These are phyloP conservation scores for Takashimella tepidaria DNA, from an alignment of 1,284 basidiomycete species.

Conservation along the genomic window DNA sequence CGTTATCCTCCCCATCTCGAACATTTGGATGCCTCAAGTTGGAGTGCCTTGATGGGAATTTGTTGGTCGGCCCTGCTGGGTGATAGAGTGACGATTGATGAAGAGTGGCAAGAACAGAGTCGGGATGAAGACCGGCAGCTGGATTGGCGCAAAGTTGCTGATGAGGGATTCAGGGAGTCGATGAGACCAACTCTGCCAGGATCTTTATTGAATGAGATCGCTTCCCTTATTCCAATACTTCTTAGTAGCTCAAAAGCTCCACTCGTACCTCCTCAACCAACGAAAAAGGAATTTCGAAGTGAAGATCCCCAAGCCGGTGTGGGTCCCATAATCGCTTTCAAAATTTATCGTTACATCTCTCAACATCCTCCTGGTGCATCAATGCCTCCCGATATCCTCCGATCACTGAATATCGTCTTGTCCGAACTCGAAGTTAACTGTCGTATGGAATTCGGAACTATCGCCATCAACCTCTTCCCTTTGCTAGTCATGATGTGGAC, in stretches of 20 bases:
- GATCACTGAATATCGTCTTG: slow-evolving; percentile 63
- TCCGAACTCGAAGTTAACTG: slow-evolving; percentile 68
- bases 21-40: slow-evolving; percentile 60
- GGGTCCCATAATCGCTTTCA: slow-evolving; percentile 57
- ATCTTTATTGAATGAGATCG: slow-evolving; percentile 52
- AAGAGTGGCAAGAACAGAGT: slow-evolving; percentile 34
- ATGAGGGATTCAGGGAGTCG: slow-evolving; percentile 24
- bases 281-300: background rate
- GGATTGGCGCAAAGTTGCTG: slow-evolving; percentile 20
- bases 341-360: slow-evolving; percentile 62
- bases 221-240: slow-evolving; percentile 62
- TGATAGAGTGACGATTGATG: slow-evolving; percentile 52
- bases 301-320: slow-evolving; percentile 32
- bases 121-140: slow-evolving; percentile 4
- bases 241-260: slow-evolving; percentile 53
- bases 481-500: slow-evolving; percentile 65
- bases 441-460: slow-evolving; percentile 55
- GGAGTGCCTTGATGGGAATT: slow-evolving; percentile 64
- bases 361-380: slow-evolving; percentile 61
- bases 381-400: slow-evolving; percentile 66
- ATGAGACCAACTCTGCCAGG: slow-evolving; percentile 1
- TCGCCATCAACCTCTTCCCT: slow-evolving; percentile 61
- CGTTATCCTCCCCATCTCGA: slow-evolving; percentile 70
- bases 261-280: slow-evolving; percentile 22
- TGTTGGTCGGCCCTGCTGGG: slow-evolving; percentile 72